Conservation (phyloP, 345 rosid genomes). For the Eucalyptus polybractea region DNA sequence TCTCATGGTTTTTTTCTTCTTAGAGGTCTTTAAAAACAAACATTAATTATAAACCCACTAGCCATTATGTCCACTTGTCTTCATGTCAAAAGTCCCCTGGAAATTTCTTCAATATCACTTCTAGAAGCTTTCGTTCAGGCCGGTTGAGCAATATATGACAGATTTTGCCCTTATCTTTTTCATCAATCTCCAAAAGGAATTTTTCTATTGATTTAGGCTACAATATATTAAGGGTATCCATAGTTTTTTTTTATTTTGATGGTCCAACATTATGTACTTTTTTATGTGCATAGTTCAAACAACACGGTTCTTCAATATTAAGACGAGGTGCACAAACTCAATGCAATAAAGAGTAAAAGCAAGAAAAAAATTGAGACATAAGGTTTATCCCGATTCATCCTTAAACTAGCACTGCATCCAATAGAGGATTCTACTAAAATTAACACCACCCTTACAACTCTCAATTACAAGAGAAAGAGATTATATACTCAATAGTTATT, state of each 20-base stretch:
- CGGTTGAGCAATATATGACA: neutral
- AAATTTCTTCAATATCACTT: neutral
- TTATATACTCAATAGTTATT: no score
- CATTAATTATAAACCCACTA: neutral
- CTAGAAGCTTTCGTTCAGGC: neutral
- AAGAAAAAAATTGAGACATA: no score
- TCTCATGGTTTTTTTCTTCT: neutral
- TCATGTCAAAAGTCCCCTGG: neutral
- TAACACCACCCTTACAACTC: no score
- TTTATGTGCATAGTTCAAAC: neutral
- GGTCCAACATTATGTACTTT: no score
- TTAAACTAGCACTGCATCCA: fast-evolving
- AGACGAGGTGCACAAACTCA: no score
- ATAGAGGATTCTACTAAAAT: no score
- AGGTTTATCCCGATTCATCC: no score
- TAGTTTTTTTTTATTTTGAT: no score
- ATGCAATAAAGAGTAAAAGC: no score
- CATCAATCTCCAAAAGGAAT: neutral
- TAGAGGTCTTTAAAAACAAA: neutral
- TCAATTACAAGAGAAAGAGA: no score
- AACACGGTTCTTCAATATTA: neutral
- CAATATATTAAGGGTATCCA: neutral
- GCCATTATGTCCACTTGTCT: neutral
- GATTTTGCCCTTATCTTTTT: neutral
- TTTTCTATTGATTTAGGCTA: no score